These are phyloP conservation scores for Talaromyces albobiverticillius DNA, from an alignment of 2,329 filamentous ascomycete species.

Conservation along the genomic window DNA sequence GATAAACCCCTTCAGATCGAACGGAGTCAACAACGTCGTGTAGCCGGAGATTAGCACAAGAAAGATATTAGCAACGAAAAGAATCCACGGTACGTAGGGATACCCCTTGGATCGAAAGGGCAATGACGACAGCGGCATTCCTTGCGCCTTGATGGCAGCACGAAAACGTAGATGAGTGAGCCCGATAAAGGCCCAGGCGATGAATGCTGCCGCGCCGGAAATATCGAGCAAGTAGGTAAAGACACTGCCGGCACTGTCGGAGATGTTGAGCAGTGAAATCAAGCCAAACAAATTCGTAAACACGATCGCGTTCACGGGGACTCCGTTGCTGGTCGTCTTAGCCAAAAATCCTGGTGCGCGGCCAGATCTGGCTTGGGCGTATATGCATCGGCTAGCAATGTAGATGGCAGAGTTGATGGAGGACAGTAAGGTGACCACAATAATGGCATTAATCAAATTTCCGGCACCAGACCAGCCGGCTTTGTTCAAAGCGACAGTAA, in stretches of 20 bases:
- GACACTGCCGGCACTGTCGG: constrained; percentile 58
- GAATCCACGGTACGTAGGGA: neutral
- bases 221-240: constrained; percentile 42
- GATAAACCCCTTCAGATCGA: neutral
- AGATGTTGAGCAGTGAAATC: constrained; percentile 67
- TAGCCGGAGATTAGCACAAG: neutral
- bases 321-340: constrained; percentile 39
- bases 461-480: constrained; percentile 33
- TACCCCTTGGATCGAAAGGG: neutral
- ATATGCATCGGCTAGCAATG: constrained; percentile 62
- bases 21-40: neutral
- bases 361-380: constrained; percentile 56
- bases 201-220: constrained; percentile 18
- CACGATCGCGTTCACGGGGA: constrained; percentile 41
- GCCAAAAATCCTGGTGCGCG: constrained; percentile 43
- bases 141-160: neutral
- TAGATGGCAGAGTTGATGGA: constrained; percentile 41
- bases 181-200: neutral
- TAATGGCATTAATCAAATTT: constrained; percentile 36
- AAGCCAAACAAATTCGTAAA: constrained; percentile 54
- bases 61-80: neutral
- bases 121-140: neutral
- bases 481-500: constrained; percentile 40
- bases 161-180: neutral
- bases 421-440: constrained; percentile 39